Base-by-base conservation (phyloP, 2,329 filamentous ascomycete genomes). In the Cladosporium phlei region DNA sequence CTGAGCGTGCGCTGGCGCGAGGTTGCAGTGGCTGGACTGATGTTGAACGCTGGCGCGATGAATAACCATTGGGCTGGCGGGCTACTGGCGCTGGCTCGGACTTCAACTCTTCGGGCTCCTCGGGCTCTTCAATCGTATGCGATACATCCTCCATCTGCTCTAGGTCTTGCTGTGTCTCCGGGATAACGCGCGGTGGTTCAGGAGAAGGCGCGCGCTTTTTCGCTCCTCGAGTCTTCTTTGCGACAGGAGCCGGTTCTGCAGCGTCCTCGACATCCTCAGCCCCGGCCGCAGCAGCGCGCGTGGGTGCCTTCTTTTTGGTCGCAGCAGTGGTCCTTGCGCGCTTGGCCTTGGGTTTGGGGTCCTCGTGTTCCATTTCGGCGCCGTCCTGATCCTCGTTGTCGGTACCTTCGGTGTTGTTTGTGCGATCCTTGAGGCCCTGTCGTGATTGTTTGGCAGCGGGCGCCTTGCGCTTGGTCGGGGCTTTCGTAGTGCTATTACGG, bases 151-250 rank as follows among this genome's bases (percentile, higher is more conserved):
- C 60, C 33, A 56, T 47, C 7, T 69, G 66, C 60, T 69, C 67
- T 0, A 61, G 58, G 33, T 74, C 69, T 16, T 55, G 61, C 44
- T 75, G 71, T 28, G 71, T 74, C 58, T 75, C 72, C 2, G 69
- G 69, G 19, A 74, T 72, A 1, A 64, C 65, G 27, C 54, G 55
- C 43, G 67, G 56, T 5, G 62, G 61, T 49, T 69, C 66, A 11
- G 57, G 54, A 21, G 59, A 61, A 2, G 59, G 55, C 4, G 59
- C 59, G 37, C 64, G 55, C 57, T 63, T 61, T 21, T 51, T 44
- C 19, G 49, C 62, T n/a, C n/a, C n/a, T 63, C 49, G 54, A 46
- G 30, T 57, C 40, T 50, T 48, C 43, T 57, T 59, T 22, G 57
- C 47, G 8, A 44, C 16, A 33, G 30, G 14, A 19, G 37, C 37